phyloP scores from a whole-genome alignment of 148 eudicot species.

The Polygonum maritimum region DNA sequence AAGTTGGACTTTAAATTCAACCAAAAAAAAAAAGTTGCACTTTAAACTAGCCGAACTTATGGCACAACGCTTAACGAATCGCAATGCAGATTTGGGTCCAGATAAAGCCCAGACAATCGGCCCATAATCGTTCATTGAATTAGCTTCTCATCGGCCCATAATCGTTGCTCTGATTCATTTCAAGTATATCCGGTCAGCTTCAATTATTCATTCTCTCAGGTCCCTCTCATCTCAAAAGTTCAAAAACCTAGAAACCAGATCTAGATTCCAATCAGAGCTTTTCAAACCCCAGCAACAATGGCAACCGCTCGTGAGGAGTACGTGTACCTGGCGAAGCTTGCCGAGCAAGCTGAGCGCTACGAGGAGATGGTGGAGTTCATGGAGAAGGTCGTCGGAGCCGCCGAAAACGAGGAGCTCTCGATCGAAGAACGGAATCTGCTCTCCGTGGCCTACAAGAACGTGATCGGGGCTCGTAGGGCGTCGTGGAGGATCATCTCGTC shows the following conservation, averaged over 20 bases:
- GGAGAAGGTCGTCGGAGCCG: conserved; percentile 38
- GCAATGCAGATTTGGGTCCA: too few relatives aligned
- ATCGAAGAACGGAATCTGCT: conserved; percentile 88
- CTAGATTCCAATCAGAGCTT: conserved; percentile 11
- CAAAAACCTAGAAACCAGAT: neutral
- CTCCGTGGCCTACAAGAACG: conserved; percentile 92
- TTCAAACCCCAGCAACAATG: conserved; percentile 15
- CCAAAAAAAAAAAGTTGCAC: too few relatives aligned
- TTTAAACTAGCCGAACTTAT: too few relatives aligned
- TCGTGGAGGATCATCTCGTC: conserved; percentile 70
- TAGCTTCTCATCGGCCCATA: too few relatives aligned
- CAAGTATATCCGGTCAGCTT: too few relatives aligned
- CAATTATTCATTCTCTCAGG: neutral
- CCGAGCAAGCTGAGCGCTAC: conserved; percentile 76
- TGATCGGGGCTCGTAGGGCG: conserved; percentile 73
- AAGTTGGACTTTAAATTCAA: too few relatives aligned
- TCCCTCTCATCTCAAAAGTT: neutral
- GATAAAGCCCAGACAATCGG: too few relatives aligned
- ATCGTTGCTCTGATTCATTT: too few relatives aligned
- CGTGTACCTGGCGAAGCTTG: conserved; percentile 59
- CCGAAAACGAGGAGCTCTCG: conserved; percentile 31
- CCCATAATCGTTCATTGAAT: too few relatives aligned
- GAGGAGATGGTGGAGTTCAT: conserved; percentile 71
- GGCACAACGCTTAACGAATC: too few relatives aligned
- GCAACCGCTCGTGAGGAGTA: conserved; percentile 43